Evolutionary conservation across 768 basidiomycete species (phyloP).

Genomic region (Russula virescens): DNA sequence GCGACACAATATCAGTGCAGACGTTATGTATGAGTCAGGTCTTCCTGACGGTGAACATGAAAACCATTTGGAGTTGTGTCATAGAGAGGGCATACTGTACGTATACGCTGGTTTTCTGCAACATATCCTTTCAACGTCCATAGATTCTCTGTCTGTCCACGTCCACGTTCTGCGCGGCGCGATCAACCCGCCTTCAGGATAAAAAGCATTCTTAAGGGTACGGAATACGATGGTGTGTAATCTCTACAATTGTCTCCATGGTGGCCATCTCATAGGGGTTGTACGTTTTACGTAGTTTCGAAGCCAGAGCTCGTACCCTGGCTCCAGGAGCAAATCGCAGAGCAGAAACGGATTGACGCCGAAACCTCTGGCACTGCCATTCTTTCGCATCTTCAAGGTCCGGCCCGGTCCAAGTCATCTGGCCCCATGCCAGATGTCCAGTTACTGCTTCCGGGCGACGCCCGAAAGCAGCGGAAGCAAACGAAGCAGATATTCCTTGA

Average conservation of each 20-base stretch:
- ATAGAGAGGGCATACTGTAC: slow-evolving; percentile 79
- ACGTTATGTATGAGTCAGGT: slow-evolving; percentile 81
- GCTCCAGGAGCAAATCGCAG: slow-evolving; percentile 71
- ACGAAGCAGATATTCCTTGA: slow-evolving; percentile 66
- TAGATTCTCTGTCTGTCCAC: slow-evolving; percentile 48
- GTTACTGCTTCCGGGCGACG: slow-evolving; percentile 59
- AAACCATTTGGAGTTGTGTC: slow-evolving; percentile 59
- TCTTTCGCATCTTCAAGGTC: slow-evolving; percentile 32
- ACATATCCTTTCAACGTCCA: not conserved
- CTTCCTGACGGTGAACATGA: slow-evolving; percentile 58
- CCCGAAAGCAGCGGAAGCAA: slow-evolving; percentile 69
- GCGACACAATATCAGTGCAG: slow-evolving; percentile 78
- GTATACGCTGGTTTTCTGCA: slow-evolving; percentile 23
- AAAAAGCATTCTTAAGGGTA: slow-evolving; percentile 74
- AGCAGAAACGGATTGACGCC: slow-evolving; percentile 71
- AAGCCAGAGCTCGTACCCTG: slow-evolving; percentile 67
- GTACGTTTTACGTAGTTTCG: slow-evolving; percentile 36
- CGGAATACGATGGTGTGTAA: slow-evolving; percentile 62
- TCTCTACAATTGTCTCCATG: not conserved
- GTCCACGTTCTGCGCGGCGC: slow-evolving; percentile 49
- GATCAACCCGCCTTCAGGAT: slow-evolving; percentile 73
- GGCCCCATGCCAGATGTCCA: slow-evolving; percentile 45
- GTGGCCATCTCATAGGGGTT: slow-evolving; percentile 7
- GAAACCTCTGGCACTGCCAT: slow-evolving; percentile 53
- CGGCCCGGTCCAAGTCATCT: slow-evolving; percentile 34